Conservation (phyloP, 345 rosid genomes). For the Populus deltoides region DNA sequence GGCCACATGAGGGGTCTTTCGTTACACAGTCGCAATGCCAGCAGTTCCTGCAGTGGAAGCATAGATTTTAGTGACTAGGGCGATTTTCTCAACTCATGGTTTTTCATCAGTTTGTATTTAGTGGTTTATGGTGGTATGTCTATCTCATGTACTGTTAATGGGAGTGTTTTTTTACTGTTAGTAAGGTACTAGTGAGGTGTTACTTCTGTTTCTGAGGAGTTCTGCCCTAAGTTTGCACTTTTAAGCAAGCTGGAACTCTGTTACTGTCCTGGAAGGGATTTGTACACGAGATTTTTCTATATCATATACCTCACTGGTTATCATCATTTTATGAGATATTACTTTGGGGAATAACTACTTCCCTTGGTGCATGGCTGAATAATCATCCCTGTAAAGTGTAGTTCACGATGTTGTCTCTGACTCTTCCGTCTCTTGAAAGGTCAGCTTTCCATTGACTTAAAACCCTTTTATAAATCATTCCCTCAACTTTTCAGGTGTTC, state of each 20-base stretch:
- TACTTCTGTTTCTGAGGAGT: background rate
- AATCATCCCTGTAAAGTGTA: too few species aligned
- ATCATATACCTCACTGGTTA: background rate
- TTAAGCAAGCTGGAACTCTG: background rate
- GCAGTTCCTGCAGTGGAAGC: conserved; percentile 83
- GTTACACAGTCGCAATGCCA: conserved; percentile 71
- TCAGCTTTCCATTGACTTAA: too few species aligned
- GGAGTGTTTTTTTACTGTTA: background rate
- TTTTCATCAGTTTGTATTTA: conserved; percentile 7
- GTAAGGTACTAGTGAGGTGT: background rate
- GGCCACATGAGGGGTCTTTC: conserved; percentile 77
- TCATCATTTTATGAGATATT: too few species aligned
- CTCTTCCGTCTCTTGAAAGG: too few species aligned
- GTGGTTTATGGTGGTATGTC: background rate
- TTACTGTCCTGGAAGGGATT: background rate
- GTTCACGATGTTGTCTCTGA: too few species aligned
- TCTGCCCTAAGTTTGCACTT: conserved; percentile 7
- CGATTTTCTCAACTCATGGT: background rate
- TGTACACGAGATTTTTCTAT: conserved; percentile 1
- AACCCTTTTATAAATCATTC: too few species aligned
- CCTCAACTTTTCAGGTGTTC: too few species aligned
- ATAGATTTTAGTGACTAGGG: conserved; percentile 48
- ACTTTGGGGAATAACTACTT: too few species aligned
- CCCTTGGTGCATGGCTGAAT: too few species aligned
- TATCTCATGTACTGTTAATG: background rate